Evolutionary conservation across 768 basidiomycete species (phyloP), one percentile per base, ranked within the genome.

Genomic region (Leccinum obscurum): DNA sequence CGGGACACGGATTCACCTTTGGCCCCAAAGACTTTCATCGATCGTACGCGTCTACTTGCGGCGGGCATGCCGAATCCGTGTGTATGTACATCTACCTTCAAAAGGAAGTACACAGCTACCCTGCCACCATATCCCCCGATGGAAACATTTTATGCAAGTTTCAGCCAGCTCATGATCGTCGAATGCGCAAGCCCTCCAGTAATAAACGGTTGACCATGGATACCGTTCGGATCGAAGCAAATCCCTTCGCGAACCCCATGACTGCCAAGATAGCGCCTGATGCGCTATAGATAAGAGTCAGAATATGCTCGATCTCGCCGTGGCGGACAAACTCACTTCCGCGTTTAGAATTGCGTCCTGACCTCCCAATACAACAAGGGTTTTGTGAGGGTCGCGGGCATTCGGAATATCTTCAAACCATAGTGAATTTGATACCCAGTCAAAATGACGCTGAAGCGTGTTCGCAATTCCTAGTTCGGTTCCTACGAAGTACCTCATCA

Each of bases 341-440:
- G 92, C 82, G 66, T 89, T 83, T 56, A 96, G 75, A 66, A 98
- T 92, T 22, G 80, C 80, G 65, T 97, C 95, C 62, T 85, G 81
- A 2, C 89, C 92, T n/a, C 93, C 92, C 17, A 97, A 78, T 62
- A 95, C 78, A 71, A 93, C 90, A 54, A 87, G 73, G 0, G 88
- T 84, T 68, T 84, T 87, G 35, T 77, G 64, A 1, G 86, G 81
- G 71, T 94, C 86, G 15, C 79, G 76, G 15, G 88, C 89, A 68
- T 93, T 81, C 1, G 92, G 91, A 51, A 96, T 93, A 66, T 95
- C 90, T 73, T 95, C 92, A 62, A 85, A 91, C 86, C 90, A 98
- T 11, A 98, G 78, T 10, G 91, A 87, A 69, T 97, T 97, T 11
- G 90, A 84, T 41, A 85, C 80, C 93, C 92, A 95, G 68, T 90